Evolutionary conservation across 441 rosid species (phyloP).

Genomic region (Brassica hybrid): DNA sequence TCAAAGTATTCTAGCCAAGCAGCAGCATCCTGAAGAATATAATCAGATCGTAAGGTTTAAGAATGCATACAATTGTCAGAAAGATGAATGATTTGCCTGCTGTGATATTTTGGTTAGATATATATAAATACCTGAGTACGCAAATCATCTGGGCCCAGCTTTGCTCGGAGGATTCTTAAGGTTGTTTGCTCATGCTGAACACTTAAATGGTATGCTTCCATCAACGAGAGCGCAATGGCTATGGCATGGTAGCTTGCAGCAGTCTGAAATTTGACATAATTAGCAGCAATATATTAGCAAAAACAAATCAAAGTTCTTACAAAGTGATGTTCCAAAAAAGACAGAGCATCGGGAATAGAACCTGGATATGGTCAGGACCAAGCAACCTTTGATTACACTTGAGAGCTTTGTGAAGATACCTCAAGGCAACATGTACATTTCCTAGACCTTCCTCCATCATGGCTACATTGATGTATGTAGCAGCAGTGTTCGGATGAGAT

Average conservation of each 20-base stretch:
- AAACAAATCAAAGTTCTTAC: conserved; percentile 31
- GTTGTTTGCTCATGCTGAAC: conserved; percentile 82
- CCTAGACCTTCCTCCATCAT: conserved; percentile 91
- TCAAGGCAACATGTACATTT: conserved; percentile 74
- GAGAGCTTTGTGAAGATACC: conserved; percentile 79
- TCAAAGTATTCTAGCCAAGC: conserved; percentile 85
- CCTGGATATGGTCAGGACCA: conserved; percentile 89
- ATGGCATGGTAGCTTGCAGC: conserved; percentile 89
- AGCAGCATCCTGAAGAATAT: conserved; percentile 67
- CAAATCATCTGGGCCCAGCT: conserved; percentile 79
- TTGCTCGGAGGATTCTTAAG: conserved; percentile 68
- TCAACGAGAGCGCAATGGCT: conserved; percentile 79
- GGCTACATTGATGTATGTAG: conserved; percentile 78
- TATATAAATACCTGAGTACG: conserved; percentile 81
- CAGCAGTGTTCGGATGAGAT: conserved; percentile 83
- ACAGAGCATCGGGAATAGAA: conserved; percentile 31
- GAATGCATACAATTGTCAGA: conserved; percentile 17
- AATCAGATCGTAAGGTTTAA: conserved; percentile 18
- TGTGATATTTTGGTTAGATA: background rate
- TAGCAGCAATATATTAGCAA: conserved; percentile 28
- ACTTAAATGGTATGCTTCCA: conserved; percentile 75
- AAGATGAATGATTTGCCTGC: conserved; percentile 24
- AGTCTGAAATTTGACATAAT: conserved; percentile 55
- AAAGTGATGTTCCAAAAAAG: conserved; percentile 13
- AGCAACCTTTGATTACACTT: conserved; percentile 75